Base-by-base conservation (phyloP, 257 asterid genomes). In the Catharanthus roseus region DNA sequence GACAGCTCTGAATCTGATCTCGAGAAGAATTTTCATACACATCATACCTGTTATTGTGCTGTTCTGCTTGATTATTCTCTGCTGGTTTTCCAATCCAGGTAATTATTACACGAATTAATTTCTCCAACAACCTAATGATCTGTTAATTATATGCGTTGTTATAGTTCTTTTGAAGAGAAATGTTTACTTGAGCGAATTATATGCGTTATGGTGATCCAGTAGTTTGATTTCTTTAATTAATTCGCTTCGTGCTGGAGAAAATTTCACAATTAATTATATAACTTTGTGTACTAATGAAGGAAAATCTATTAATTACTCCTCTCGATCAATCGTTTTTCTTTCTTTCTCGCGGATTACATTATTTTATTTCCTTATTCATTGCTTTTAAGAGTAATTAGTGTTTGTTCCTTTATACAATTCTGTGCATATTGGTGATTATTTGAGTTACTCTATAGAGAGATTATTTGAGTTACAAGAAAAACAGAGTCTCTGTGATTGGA, bases 1-100 rank as follows among this genome's bases (percentile, higher is more conserved):
- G n/a, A n/a, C n/a, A n/a, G n/a, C n/a, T n/a, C n/a, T n/a, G n/a
- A n/a, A n/a, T n/a, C n/a, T n/a, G 23, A 53, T 39, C 12, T 64
- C 23, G 3, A 15, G 23, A 7, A 50, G 45, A 42, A 73, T 54
- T 13, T 53, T 68, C 77, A 70, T 81, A 55, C 90, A 86, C 56
- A 73, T 88, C 78, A 72, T 85, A 78, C 87, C 90, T 3, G 18
- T 80, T 0, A 26, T 71, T 19, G 72, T 85, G 63, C 62, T 88
- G 11, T 75, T 83, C 81, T 82, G 83, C 78, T 36, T 86, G 73
- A 74, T 88, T 79, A 75, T 83, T 73, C 87, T 86, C 70, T 86
- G 89, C 89, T 82, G 86, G 85, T 82, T 81, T 75, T 82, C 84
- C 71, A 58, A 68, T 69, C 70, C 85, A 2, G 87, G 87, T 88